These are phyloP conservation scores for Leccinum angustisporum DNA, from an alignment of 1,284 basidiomycete species.

Conservation along the genomic window DNA sequence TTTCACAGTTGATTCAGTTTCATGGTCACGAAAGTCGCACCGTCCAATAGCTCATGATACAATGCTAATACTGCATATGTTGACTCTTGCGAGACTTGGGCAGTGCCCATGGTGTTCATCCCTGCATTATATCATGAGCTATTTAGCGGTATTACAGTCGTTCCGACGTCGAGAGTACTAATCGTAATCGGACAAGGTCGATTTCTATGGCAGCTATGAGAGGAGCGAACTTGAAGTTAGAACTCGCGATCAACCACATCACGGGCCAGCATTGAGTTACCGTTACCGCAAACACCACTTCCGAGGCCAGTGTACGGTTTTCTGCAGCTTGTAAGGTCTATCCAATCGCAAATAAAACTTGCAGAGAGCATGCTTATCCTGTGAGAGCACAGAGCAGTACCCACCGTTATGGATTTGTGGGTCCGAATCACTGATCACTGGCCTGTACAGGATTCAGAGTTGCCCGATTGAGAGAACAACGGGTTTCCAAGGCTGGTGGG, in stretches of 20 bases:
- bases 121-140: slow-evolving; percentile 16
- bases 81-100: neutral
- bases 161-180: neutral
- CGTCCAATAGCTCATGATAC: slow-evolving; percentile 15
- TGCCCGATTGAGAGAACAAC: neutral
- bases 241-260: neutral
- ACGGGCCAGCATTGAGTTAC: neutral
- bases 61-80: slow-evolving; percentile 7
- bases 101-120: neutral
- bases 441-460: neutral
- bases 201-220: neutral
- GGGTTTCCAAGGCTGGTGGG: neutral
- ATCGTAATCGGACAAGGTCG: neutral
- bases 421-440: neutral
- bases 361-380: neutral
- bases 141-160: neutral
- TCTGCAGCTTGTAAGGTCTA: neutral
- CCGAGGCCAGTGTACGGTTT: too few relatives aligned
- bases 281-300: neutral
- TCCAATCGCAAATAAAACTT: neutral
- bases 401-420: neutral
- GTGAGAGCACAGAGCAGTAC: neutral
- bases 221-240: too few relatives aligned
- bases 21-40: neutral
- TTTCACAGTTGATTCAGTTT: neutral